Evolutionary conservation across 1,139 yeast genomes (phyloP), one percentile per base, ranked within the genome.

Genomic region (Kodamaea arcana): DNA sequence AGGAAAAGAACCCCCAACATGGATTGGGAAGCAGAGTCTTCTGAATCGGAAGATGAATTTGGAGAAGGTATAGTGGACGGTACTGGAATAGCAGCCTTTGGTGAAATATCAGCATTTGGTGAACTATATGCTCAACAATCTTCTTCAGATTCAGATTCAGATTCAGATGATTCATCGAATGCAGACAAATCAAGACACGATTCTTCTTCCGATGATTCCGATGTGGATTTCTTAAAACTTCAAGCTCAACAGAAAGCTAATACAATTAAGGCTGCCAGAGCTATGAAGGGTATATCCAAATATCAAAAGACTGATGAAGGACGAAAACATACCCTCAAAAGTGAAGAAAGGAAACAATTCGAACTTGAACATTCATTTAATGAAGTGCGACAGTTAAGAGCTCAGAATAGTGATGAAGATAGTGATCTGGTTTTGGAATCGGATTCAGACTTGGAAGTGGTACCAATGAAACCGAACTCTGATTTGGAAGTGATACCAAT

Each of bases 151-250:
- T 6, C 12, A 4, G 7, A 12, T 13, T 15, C 21, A 5, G 30
- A 28, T 16, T 34, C 40, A n/a, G 39, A 40, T 21, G 65, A 59
- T 14, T 8, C 10, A 16, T 9, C 15, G 9, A 10, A 28, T 15
- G 15, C 31, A 12, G 14, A 6, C 12, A 65, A 59, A 17, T 60
- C 54, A 13, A 58, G 50, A 15, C 49, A 43, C 14, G 56, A 53
- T 22, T 55, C 55, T 7, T 72, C 80, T 4, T 75, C 80, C 11
- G 83, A 79, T 43, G 88, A 81, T 46, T 78, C 78, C 24, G 81
- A 78, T 46, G 78, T 81, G 3, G 92, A 83, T 56, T 81, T 80
- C 51, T 83, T 82, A 12, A 76, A 74, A 53, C 59, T 82, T 40
- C 83, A 83, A 29, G 84, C 81, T 7, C 82, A 80, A 50, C 67